Evolutionary conservation across 805 yeast species (phyloP), one percentile per base, ranked within the genome.

Genomic region (Isabelozyma rhagii): DNA sequence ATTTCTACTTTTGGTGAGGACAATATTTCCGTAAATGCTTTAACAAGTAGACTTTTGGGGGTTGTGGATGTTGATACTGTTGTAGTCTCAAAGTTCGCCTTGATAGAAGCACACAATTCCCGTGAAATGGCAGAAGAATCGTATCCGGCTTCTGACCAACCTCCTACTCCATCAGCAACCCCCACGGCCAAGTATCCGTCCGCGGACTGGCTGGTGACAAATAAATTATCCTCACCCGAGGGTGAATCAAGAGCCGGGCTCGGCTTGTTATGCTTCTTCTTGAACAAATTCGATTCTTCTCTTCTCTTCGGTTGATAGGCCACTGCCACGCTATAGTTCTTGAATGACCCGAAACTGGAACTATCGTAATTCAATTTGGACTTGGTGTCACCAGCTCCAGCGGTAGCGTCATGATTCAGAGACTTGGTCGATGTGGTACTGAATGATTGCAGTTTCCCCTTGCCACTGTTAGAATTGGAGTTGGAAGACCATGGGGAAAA

Each of bases 141-240:
- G 59, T 83, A 87, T 0, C 97, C 97, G 44, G 88, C 85, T 52
- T 89, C 94, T 1, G 88, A 81, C 97, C 98, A 93, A 3, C 98
- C 98, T 13, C 98, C 98, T 4, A 94, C 98, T 11, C 99, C 99
- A 69, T 93, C 99, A 5, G 97, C 87, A 3, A 88, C 94, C 18
- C 93, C 96, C n/a, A 84, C 76, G 4, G 86, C 80, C 0, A 85
- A 53, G 28, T 67, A 68, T 3, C 77, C 74, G 45, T 70, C 69
- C 1, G 18, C 27, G 15, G 61, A 65, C 28, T 69, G 69, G 18
- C 66, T 66, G 8, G 81, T 75, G 27, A 84, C 72, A 50, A 87
- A 82, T 57, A 76, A 83, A 61, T 85, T 87, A 61, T 88, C 96
- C 61, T 88, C 96, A 4, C 96, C 96, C 2, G 89, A 78, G 5